phyloP scores from a whole-genome alignment of 805 yeast genomes.

The Monosporozyma solicola region DNA sequence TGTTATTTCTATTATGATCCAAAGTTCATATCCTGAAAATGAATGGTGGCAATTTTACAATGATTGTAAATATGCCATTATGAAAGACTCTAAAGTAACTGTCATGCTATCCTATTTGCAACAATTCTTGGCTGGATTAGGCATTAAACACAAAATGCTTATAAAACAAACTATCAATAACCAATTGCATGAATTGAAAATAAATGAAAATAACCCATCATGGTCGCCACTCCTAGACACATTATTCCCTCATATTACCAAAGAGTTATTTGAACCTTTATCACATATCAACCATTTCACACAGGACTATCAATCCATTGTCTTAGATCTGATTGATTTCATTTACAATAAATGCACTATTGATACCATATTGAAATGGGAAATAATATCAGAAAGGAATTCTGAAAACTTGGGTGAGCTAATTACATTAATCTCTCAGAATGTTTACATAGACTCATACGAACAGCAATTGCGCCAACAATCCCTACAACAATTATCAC shows the following conservation, averaged over 20 bases:
- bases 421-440: slow-evolving; percentile 15
- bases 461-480: neutral
- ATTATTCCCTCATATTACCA: slow-evolving; percentile 17
- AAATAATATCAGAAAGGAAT: slow-evolving; percentile 27
- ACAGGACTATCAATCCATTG: slow-evolving; percentile 5
- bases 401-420: slow-evolving; percentile 26
- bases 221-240: slow-evolving; percentile 17
- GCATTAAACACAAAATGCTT: neutral
- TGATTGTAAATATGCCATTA: slow-evolving; percentile 15
- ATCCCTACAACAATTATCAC: neutral
- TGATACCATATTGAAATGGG: slow-evolving; percentile 20
- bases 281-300: slow-evolving; percentile 5
- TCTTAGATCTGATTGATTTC: slow-evolving; percentile 14
- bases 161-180: slow-evolving; percentile 4
- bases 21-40: slow-evolving; percentile 11
- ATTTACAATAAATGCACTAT: slow-evolving; percentile 17
- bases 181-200: slow-evolving; percentile 16
- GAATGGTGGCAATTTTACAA: slow-evolving; percentile 24
- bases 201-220: slow-evolving; percentile 17
- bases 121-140: slow-evolving; percentile 1
- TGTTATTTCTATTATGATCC: slow-evolving; percentile 18
- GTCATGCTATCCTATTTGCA: slow-evolving; percentile 19
- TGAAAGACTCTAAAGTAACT: slow-evolving; percentile 3
- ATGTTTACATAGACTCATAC: slow-evolving; percentile 9
- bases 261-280: slow-evolving; percentile 14